Percentiles rank a stretch among this genome's conserved stretches.
These are phyloP conservation scores for Claviceps cyperi DNA, from an alignment of 2,329 filamentous ascomycete species.

Conservation along the genomic window DNA sequence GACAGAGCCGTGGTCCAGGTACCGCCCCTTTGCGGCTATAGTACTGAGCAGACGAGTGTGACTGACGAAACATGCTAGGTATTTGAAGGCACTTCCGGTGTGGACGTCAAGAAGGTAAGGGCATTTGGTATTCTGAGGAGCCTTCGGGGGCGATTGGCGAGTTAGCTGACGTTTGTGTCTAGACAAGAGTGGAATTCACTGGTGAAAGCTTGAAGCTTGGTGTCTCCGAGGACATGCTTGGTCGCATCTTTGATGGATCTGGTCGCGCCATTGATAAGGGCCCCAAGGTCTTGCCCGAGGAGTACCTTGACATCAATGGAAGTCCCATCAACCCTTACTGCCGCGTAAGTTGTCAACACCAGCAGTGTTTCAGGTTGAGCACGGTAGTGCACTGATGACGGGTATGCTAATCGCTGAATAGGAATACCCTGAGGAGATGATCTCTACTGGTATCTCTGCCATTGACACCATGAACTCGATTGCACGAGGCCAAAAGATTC, in stretches of 20 bases:
- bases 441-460: conserved; percentile 96
- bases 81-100: conserved; percentile 91
- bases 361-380: neutral
- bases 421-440: conserved; percentile 99
- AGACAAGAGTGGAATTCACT: conserved; percentile 96
- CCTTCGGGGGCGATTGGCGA: neutral
- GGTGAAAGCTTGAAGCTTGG: conserved; percentile 96
- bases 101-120: conserved; percentile 95
- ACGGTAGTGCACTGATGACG: neutral
- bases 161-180: conserved; percentile 14
- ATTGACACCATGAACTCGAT: conserved; percentile 98
- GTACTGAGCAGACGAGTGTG: neutral
- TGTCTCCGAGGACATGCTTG: conserved; percentile 98
- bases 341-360: conserved; percentile 42
- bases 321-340: conserved; percentile 98
- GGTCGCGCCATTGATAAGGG: conserved; percentile 98
- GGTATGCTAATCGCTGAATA: conserved; percentile 21
- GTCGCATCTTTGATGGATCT: conserved; percentile 96
- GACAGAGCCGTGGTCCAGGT: conserved; percentile 92
- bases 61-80: conserved; percentile 42
- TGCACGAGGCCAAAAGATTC: conserved; percentile 97
- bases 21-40: conserved; percentile 17
- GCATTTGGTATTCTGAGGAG: neutral
- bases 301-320: conserved; percentile 98
- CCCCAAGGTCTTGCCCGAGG: conserved; percentile 92